These are phyloP conservation scores for Arachis hypogaea DNA, from an alignment of 306 rosid genomes.

Conservation along the genomic window DNA sequence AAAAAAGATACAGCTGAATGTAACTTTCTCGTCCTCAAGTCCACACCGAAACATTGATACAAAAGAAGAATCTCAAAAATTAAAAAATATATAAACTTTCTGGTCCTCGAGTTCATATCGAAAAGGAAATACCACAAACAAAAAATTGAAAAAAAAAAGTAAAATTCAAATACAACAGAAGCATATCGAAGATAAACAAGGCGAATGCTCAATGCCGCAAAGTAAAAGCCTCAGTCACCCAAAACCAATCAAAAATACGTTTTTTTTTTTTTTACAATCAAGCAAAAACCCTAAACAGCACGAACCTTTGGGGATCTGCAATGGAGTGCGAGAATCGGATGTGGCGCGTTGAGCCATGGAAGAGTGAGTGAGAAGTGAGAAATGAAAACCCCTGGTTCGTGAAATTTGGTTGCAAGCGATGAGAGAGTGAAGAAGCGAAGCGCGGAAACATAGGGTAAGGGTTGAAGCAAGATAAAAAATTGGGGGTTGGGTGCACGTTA, in stretches of 20 bases:
- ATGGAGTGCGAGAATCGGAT: slow-evolving; percentile 63
- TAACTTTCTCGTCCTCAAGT: too few species aligned
- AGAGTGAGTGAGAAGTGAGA: slow-evolving; percentile 43
- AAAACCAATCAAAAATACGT: too few species aligned
- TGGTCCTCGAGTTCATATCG: not conserved
- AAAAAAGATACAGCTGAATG: not conserved
- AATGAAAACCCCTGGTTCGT: slow-evolving; percentile 45
- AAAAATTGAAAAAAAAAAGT: too few species aligned
- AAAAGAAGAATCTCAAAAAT: too few species aligned
- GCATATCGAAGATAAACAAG: not conserved
- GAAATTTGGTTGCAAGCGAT: slow-evolving; percentile 23
- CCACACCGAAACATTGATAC: too few species aligned
- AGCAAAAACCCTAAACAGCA: not conserved
- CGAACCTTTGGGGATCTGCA: slow-evolving; percentile 84
- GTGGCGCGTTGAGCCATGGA: slow-evolving; percentile 71
- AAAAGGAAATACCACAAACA: not conserved
- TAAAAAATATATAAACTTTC: not conserved
- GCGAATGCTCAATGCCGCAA: too few species aligned
- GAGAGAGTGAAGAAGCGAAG: too few species aligned
- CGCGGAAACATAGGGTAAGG: slow-evolving; percentile 42
- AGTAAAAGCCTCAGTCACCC: too few species aligned
- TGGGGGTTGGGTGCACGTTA: slow-evolving; percentile 45
- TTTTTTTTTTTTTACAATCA: too few species aligned
- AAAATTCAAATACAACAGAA: not conserved
- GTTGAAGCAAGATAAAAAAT: slow-evolving; percentile 18